phyloP scores from a whole-genome alignment of 352 stramenopile genomes.

The Globisporangium spinosum region DNA sequence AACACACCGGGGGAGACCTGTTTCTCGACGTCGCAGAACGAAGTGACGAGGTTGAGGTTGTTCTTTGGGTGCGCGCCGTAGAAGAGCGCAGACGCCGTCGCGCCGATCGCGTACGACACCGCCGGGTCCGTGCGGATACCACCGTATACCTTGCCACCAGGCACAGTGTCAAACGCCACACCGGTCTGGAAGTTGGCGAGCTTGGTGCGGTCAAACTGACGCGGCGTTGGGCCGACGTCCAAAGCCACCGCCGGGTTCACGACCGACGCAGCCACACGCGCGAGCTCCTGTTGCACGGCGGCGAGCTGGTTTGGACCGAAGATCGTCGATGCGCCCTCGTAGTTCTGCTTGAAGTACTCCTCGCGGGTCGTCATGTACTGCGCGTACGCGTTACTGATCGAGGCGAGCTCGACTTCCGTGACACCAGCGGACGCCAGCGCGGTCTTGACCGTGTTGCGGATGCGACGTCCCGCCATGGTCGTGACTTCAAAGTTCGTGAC shows the following conservation, averaged over 20 bases:
- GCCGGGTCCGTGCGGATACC: conserved; percentile 25
- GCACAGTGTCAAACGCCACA: conserved; percentile 31
- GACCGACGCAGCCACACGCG: conserved; percentile 32
- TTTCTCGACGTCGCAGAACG: conserved; percentile 52
- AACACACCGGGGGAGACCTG: conserved; percentile 21
- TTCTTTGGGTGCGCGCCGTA: conserved; percentile 52
- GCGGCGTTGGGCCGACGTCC: conserved; percentile 34
- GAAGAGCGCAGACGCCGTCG: conserved; percentile 33
- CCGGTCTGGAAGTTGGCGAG: conserved; percentile 38
- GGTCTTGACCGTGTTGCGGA: conserved; percentile 33
- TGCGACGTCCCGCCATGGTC: conserved; percentile 59
- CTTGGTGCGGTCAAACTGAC: conserved; percentile 32
- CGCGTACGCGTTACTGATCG: conserved; percentile 57
- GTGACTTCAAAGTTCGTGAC: conserved; percentile 57
- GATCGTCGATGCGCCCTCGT: conserved; percentile 69
- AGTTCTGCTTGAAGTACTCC: conserved; percentile 62
- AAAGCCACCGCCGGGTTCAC: conserved; percentile 24
- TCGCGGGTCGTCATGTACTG: conserved; percentile 60
- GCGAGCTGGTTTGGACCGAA: conserved; percentile 66
- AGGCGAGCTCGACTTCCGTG: conserved; percentile 44
- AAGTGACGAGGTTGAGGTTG: conserved; percentile 28
- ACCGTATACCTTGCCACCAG: conserved; percentile 22
- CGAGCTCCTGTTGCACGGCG: conserved; percentile 51
- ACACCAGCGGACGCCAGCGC: conserved; percentile 26
- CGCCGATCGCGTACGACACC: conserved; percentile 27